A percentile compares a stretch with the other conserved stretches of the same genome.
phyloP scores from a whole-genome alignment of 805 yeast genomes.

The Scheffersomyces lignosus region DNA sequence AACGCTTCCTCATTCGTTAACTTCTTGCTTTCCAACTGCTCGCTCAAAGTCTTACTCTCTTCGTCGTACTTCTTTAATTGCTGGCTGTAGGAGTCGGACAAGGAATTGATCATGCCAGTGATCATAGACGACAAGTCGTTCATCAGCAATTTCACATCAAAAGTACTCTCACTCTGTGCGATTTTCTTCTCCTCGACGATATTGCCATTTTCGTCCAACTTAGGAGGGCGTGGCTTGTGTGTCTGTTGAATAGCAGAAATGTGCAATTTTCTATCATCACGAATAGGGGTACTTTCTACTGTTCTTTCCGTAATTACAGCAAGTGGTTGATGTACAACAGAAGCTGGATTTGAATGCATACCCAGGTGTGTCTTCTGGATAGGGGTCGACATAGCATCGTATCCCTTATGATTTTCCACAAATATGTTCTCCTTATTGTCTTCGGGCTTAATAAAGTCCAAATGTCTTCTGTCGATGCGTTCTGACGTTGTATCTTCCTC shows the following conservation, averaged over 20 bases:
- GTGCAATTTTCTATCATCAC: slow-evolving; percentile 5
- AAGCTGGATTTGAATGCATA: slow-evolving; percentile 8
- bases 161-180: slow-evolving; percentile 15
- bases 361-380: slow-evolving; percentile 12
- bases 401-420: slow-evolving; percentile 29
- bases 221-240: slow-evolving; percentile 35
- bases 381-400: slow-evolving; percentile 34
- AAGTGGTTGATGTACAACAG: slow-evolving; percentile 22
- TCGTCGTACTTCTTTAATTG: slow-evolving; percentile 42
- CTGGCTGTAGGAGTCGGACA: slow-evolving; percentile 55
- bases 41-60: slow-evolving; percentile 18
- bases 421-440: slow-evolving; percentile 53
- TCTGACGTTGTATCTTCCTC: slow-evolving; percentile 28
- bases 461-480: slow-evolving; percentile 35
- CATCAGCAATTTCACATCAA: slow-evolving; percentile 25
- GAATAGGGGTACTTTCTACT: slow-evolving; percentile 27
- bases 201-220: slow-evolving; percentile 30
- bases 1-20: slow-evolving; percentile 38
- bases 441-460: slow-evolving; percentile 27
- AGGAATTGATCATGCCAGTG: slow-evolving; percentile 45
- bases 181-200: slow-evolving; percentile 12
- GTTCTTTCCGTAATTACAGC: slow-evolving; percentile 34
- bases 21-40: slow-evolving; percentile 53
- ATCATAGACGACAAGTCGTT: slow-evolving; percentile 37
- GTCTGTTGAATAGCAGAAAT: slow-evolving; percentile 9